Evolutionary conservation across 148 eudicot species (phyloP).

Genomic region (Cornus florida): DNA sequence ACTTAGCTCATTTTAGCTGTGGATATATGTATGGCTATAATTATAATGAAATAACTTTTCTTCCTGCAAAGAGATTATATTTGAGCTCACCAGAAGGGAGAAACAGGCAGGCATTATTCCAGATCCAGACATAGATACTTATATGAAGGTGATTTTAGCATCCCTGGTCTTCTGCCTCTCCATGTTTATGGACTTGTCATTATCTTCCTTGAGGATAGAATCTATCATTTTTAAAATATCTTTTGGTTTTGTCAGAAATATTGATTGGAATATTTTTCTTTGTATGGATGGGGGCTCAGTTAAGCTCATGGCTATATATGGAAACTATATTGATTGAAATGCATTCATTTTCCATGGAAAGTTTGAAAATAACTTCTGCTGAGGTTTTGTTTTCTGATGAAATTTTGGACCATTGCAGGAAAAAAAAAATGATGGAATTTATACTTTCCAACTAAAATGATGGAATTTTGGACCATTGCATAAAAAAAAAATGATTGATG

Average conservation of each 20-base stretch:
- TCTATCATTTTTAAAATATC: too few species aligned
- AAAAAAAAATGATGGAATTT: neutral
- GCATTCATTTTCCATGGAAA: too few species aligned
- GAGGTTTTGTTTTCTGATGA: neutral
- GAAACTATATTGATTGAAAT: too few species aligned
- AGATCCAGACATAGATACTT: slow-evolving; percentile 72
- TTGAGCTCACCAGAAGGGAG: slow-evolving; percentile 68
- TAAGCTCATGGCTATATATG: too few species aligned
- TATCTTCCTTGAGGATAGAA: too few species aligned
- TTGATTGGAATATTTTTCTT: too few species aligned
- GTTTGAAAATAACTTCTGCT: neutral
- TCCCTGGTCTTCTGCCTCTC: neutral
- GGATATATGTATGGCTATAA: neutral
- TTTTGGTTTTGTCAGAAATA: too few species aligned
- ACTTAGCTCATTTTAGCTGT: neutral
- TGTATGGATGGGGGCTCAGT: too few species aligned
- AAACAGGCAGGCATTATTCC: slow-evolving; percentile 72
- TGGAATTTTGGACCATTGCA: too few species aligned
- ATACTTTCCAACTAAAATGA: too few species aligned
- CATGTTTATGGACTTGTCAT: too few species aligned
- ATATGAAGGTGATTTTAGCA: slow-evolving; percentile 60
- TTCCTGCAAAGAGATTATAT: slow-evolving; percentile 42
- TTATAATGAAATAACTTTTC: neutral
- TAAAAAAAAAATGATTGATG: neutral
- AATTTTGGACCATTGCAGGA: too few species aligned